phyloP scores from a whole-genome alignment of 345 rosid genomes.

The Laguncularia racemosa region DNA sequence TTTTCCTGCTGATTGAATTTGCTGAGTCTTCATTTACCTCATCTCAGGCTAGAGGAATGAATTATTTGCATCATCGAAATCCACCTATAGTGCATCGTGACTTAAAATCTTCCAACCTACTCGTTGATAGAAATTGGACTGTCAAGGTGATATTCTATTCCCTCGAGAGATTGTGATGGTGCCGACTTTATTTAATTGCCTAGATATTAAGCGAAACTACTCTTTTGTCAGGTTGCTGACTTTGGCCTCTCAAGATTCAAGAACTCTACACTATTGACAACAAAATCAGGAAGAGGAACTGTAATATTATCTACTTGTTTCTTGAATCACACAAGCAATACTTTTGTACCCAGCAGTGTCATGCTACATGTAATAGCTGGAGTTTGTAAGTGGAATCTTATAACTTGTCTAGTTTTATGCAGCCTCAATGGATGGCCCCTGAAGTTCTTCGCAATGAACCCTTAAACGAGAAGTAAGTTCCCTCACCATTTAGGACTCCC shows the following conservation, averaged over 20 bases:
- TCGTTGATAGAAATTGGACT: constrained; percentile 82
- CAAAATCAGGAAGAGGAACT: constrained; percentile 83
- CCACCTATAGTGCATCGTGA: constrained; percentile 90
- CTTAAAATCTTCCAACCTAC: constrained; percentile 85
- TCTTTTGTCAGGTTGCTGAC: constrained; percentile 62
- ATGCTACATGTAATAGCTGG: too few relatives aligned
- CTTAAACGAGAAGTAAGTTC: constrained; percentile 71
- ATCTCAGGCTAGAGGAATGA: constrained; percentile 88
- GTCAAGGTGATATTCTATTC: constrained; percentile 50
- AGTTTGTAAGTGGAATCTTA: background rate
- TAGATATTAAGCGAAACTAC: too few relatives aligned
- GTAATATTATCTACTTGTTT: constrained; percentile 22
- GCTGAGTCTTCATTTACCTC: background rate
- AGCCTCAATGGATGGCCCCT: constrained; percentile 99
- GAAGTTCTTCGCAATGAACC: constrained; percentile 89
- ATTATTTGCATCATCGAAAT: constrained; percentile 81
- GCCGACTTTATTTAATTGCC: too few relatives aligned
- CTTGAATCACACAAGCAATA: background rate
- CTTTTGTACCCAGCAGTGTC: too few relatives aligned
- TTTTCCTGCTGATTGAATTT: too few relatives aligned
- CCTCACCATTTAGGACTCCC: background rate
- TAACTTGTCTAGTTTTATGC: constrained; percentile 12
- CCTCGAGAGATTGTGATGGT: too few relatives aligned
- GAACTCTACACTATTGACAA: constrained; percentile 64
- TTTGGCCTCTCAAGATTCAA: constrained; percentile 88